phyloP scores from a whole-genome alignment of 2,329 filamentous ascomycete genomes.

The Emergomyces africanus region DNA sequence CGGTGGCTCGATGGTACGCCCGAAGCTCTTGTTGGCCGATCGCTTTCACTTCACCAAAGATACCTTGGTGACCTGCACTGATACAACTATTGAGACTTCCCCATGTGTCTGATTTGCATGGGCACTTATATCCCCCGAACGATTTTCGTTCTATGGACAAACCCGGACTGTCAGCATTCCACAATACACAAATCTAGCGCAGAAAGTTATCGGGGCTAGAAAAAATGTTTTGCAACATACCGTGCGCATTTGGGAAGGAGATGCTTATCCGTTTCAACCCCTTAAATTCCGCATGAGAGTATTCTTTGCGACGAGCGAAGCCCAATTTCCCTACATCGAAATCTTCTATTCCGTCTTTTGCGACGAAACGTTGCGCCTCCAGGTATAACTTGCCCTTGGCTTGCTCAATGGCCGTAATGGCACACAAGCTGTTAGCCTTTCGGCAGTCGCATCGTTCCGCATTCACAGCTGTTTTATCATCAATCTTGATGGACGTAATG shows the following conservation, averaged over 20 bases:
- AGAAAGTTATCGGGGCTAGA: not conserved
- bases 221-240: not conserved
- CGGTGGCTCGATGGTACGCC: not conserved
- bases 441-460: constrained; percentile 1
- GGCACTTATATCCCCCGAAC: not conserved
- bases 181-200: not conserved
- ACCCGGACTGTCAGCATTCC: not conserved
- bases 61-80: not conserved
- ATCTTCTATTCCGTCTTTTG: not conserved
- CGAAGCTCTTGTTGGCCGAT: not conserved
- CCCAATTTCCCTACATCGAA: not conserved
- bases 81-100: not conserved
- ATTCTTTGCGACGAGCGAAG: not conserved
- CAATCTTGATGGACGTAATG: not conserved
- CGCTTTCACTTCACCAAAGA: not conserved
- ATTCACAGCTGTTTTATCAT: not conserved
- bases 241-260: not conserved
- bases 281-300: not conserved
- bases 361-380: not conserved
- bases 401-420: not conserved
- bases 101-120: not conserved
- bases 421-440: not conserved
- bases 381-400: not conserved
- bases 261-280: not conserved
- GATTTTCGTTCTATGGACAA: not conserved